These are phyloP conservation scores for Boletus fagicola DNA, from an alignment of 768 basidiomycete species.

Conservation along the genomic window DNA sequence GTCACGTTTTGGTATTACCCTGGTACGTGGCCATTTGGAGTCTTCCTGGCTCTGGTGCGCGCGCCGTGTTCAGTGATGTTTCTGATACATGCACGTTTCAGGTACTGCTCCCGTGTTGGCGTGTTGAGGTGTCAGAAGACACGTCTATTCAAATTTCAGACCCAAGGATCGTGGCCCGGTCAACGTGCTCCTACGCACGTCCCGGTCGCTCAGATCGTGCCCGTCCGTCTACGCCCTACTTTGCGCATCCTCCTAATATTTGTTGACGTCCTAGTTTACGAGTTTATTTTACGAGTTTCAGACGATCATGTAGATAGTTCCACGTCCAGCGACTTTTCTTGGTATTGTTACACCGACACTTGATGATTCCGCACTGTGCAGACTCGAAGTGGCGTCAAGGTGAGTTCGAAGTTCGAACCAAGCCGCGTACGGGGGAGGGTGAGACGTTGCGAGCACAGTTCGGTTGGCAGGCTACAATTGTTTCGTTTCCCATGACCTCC, in stretches of 20 bases:
- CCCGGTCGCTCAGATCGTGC: no score
- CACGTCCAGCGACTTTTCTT: neutral
- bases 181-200: no score
- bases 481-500: no score
- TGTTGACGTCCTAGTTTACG: neutral
- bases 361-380: neutral
- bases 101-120: neutral
- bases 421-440: no score
- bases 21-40: slow-evolving; percentile 28
- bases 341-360: neutral
- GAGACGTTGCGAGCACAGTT: no score
- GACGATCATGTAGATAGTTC: slow-evolving; percentile 20
- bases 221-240: neutral
- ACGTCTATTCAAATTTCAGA: neutral
- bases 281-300: neutral
- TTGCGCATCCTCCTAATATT: neutral
- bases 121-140: slow-evolving; percentile 4
- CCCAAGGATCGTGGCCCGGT: neutral
- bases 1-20: slow-evolving; percentile 56
- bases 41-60: neutral
- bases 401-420: neutral
- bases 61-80: neutral
- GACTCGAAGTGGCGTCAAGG: neutral
- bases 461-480: no score
- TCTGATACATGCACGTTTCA: slow-evolving; percentile 9